Conservation (phyloP, 176 grass and related monocot genomes). For the Ensete glaucum region DNA sequence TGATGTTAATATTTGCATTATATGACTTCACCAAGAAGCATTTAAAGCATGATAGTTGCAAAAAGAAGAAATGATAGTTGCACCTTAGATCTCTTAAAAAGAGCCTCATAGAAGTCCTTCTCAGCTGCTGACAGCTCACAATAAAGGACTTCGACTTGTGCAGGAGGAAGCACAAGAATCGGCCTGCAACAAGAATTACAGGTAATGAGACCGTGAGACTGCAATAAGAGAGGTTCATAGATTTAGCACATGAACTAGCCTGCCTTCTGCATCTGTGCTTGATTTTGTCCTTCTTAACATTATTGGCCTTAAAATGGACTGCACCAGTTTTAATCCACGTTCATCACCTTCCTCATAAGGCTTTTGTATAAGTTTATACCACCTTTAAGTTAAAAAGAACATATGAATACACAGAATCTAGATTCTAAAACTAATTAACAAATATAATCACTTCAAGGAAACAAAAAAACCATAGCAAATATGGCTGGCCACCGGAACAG, state of each 20-base stretch:
- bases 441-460: neutral
- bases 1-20: slow-evolving; percentile 14
- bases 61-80: neutral
- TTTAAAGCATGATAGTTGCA: slow-evolving; percentile 6
- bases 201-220: neutral
- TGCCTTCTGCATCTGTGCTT: slow-evolving; percentile 87
- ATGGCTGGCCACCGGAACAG: too few species aligned
- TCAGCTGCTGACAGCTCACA: slow-evolving; percentile 81
- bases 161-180: slow-evolving; percentile 82
- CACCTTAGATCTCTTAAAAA: slow-evolving; percentile 85
- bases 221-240: neutral
- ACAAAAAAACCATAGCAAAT: slow-evolving; percentile 9
- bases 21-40: slow-evolving; percentile 18
- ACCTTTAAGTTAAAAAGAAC: slow-evolving; percentile 38
- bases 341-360: slow-evolving; percentile 95
- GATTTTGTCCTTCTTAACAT: slow-evolving; percentile 93
- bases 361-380: slow-evolving; percentile 94
- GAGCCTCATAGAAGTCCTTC: slow-evolving; percentile 95
- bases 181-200: slow-evolving; percentile 46
- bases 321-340: slow-evolving; percentile 79
- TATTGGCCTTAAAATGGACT: slow-evolving; percentile 85
- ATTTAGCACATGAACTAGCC: slow-evolving; percentile 25
- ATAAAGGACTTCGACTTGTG: slow-evolving; percentile 79
- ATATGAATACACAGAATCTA: slow-evolving; percentile 8
- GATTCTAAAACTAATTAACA: neutral